Base-by-base conservation (phyloP, 495 filamentous ascomycete genomes). In the Tuber borchii region DNA sequence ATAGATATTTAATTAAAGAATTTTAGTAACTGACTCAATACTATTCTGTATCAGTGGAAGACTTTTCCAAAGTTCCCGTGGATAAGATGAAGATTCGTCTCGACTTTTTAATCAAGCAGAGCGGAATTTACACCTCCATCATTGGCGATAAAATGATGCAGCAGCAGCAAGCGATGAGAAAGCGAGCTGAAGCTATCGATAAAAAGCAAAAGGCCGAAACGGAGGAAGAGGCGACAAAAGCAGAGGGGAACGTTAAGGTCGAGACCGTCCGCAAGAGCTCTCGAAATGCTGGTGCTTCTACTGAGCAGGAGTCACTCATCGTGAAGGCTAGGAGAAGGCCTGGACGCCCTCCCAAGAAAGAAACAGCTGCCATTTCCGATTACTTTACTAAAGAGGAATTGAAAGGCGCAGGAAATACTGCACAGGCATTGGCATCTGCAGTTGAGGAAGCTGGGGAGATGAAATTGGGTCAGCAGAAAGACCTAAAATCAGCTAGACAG, bases 401-500 rank as follows among this genome's bases (percentile, higher is more conserved):
- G n/a, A 73, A 81, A 37, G 69, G 43, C 22, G 56, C 75, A 26
- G 70, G 48, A 0, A 81, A 74, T 17, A 79, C 79, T 9, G 75
- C 79, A 0, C 73, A 81, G 65, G 80, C 80, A n/a, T 72, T 82
- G 10, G 80, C 80, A 20, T 76, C 74, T 31, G 80, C 76, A 69
- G 72, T 70, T 14, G 76, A 39, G 22, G 69, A 73, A 22, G 69
- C 51, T 10, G 70, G 77, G 3, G 79, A 79, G 22, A 61, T 26
- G 51, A 82, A 82, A 14, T 84, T 97, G 37, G 92, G 93, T 34
- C 90, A 92, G 76, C 93, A 95, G 77, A 83, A 79, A 22, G 88
- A 93, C 73, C 82, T 97, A 37, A 87, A 89, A 44, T 90, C 95
- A 73, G 94, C 93, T 8, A 87, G 92, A 77, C 95, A 99, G 80